These are phyloP conservation scores for Haberlea rhodopensis DNA, from an alignment of 257 asterid genomes.

Conservation along the genomic window DNA sequence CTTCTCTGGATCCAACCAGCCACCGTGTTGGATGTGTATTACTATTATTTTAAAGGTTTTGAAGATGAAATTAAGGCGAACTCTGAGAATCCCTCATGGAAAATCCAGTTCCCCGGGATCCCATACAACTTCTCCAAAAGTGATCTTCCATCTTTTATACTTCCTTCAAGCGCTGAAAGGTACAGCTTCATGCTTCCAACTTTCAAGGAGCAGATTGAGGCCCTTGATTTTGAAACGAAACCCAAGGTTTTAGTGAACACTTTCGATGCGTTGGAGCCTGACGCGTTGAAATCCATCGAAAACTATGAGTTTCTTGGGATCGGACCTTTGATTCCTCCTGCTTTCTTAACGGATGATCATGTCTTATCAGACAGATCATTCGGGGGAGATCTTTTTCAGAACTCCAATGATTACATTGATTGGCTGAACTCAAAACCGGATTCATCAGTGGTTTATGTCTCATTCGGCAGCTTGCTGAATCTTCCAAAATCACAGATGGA, in stretches of 20 bases:
- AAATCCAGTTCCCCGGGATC: constrained; percentile 45
- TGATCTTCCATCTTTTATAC: constrained; percentile 57
- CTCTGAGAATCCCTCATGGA: neutral
- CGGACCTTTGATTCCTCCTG: constrained; percentile 58
- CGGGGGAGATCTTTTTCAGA: constrained; percentile 40
- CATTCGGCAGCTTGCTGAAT: constrained; percentile 54
- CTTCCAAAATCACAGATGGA: constrained; percentile 35
- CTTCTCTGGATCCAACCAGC: constrained; percentile 75
- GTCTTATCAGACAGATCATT: constrained; percentile 28
- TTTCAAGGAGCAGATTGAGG: constrained; percentile 46
- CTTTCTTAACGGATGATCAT: constrained; percentile 27
- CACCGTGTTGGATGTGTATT: constrained; percentile 45
- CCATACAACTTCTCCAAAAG: constrained; percentile 31
- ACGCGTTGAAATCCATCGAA: constrained; percentile 32
- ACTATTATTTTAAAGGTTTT: constrained; percentile 50
- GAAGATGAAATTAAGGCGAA: constrained; percentile 25
- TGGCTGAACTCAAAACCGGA: constrained; percentile 42
- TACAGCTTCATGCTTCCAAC: constrained; percentile 14
- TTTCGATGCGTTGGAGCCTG: constrained; percentile 40
- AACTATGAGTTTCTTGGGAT: constrained; percentile 34
- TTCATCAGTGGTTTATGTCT: constrained; percentile 50
- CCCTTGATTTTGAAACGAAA: constrained; percentile 27
- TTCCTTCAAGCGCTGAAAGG: constrained; percentile 22
- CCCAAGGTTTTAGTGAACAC: constrained; percentile 53
- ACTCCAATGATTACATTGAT: constrained; percentile 31